These are phyloP conservation scores for Aquanectria penicillioides DNA, from an alignment of 2,329 filamentous ascomycete species.

Conservation along the genomic window DNA sequence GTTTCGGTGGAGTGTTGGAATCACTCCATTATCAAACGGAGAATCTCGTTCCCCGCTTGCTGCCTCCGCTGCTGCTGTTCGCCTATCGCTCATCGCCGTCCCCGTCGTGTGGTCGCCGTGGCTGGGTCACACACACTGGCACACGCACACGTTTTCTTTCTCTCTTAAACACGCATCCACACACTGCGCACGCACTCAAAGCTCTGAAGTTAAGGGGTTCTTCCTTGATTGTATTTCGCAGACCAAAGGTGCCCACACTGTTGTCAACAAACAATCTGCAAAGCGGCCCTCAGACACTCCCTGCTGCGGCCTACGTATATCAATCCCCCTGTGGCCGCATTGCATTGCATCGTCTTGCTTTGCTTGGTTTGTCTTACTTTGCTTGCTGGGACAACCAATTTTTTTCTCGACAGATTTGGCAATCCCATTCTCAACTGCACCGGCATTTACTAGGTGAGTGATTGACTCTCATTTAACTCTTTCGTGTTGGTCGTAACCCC, in stretches of 20 bases:
- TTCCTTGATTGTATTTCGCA: slow-evolving; percentile 11
- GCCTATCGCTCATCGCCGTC: slow-evolving; percentile 34
- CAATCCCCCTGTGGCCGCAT: slow-evolving; percentile 16
- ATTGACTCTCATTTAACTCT: slow-evolving; percentile 4
- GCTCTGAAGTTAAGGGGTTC: slow-evolving; percentile 10
- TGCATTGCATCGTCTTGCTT: slow-evolving; percentile 10
- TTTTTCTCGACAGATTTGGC: not conserved
- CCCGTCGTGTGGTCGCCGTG: slow-evolving; percentile 32
- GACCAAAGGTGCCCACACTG: not conserved
- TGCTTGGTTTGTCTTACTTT: not conserved
- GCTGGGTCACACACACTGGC: slow-evolving; percentile 8
- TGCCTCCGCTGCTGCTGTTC: slow-evolving; percentile 18
- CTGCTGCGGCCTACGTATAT: slow-evolving; percentile 10
- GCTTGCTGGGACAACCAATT: not conserved
- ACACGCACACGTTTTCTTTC: slow-evolving; percentile 18
- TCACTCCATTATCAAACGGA: slow-evolving; percentile 24
- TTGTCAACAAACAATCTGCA: slow-evolving; percentile 8
- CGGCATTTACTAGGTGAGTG: slow-evolving; percentile 9
- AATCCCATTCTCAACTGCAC: not conserved
- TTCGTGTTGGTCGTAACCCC: not conserved
- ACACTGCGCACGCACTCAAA: slow-evolving; percentile 2
- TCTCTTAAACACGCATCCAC: not conserved
- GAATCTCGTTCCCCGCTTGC: slow-evolving; percentile 24
- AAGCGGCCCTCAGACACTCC: slow-evolving; percentile 3
- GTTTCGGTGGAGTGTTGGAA: slow-evolving; percentile 13